Conservation (phyloP, 192 early-diverging fungal species). For the Backusella morwellensis region DNA sequence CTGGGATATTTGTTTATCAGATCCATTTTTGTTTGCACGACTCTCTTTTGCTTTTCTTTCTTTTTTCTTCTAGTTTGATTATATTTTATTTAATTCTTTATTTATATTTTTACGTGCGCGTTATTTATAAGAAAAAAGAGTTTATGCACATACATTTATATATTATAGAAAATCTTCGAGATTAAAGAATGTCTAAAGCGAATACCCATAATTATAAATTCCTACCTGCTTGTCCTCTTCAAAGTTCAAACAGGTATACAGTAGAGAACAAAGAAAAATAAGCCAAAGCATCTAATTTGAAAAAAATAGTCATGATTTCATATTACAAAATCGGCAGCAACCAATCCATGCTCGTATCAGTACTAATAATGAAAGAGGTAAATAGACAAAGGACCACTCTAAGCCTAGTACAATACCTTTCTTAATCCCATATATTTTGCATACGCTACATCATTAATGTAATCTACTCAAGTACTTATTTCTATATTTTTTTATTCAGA, state of each 20-base stretch:
- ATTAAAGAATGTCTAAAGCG: not conserved
- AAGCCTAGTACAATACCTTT: no score
- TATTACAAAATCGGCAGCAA: constrained; percentile 19
- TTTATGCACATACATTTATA: not conserved
- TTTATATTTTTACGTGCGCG: not conserved
- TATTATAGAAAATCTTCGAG: not conserved
- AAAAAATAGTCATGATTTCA: not conserved
- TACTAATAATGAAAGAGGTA: constrained; percentile 36
- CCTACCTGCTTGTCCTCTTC: not conserved
- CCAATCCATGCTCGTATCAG: constrained; percentile 29
- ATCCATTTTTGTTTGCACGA: not conserved
- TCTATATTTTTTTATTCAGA: constrained; percentile 16
- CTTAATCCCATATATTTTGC: not conserved
- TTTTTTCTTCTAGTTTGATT: not conserved
- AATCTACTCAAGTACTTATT: not conserved
- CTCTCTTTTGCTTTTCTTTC: not conserved
- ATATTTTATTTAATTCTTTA: not conserved
- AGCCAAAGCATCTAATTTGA: not conserved
- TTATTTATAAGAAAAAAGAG: not conserved
- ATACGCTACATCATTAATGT: not conserved
- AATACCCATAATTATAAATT: not conserved
- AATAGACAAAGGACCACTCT: not conserved
- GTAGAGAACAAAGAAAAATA: not conserved
- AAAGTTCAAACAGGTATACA: not conserved
- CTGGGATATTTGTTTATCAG: not conserved